Evolutionary conservation across 2,329 filamentous ascomycete genomes (phyloP).

Genomic region (Claviceps sp.): DNA sequence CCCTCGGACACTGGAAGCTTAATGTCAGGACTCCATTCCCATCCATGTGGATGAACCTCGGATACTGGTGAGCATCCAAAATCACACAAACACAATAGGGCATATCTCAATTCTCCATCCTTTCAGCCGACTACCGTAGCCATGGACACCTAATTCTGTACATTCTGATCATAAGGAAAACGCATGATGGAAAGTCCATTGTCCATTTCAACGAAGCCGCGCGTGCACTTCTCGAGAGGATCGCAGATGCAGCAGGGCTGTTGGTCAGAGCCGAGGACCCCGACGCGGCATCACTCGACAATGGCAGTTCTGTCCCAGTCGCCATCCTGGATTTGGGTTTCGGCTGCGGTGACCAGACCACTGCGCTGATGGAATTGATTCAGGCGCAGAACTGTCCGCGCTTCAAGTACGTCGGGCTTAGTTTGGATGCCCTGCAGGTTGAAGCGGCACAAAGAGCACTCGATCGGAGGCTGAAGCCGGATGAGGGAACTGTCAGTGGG

Average conservation of each 20-base stretch:
- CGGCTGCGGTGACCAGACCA: slow-evolving; percentile 45
- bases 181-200: slow-evolving; percentile 15
- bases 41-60: slow-evolving; percentile 53
- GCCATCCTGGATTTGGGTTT: slow-evolving; percentile 41
- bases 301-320: slow-evolving; percentile 20
- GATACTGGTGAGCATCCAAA: slow-evolving; percentile 37
- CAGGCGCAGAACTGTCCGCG: slow-evolving; percentile 9
- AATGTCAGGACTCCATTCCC: slow-evolving; percentile 32
- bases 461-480: slow-evolving; percentile 11
- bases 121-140: background rate
- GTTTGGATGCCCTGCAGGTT: slow-evolving; percentile 32
- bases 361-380: slow-evolving; percentile 25
- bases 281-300: background rate
- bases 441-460: slow-evolving; percentile 20
- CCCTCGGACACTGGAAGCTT: slow-evolving; percentile 41
- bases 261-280: slow-evolving; percentile 8
- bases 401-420: slow-evolving; percentile 39
- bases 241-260: slow-evolving; percentile 31
- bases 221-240: slow-evolving; percentile 31
- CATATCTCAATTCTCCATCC: no score
- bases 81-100: background rate
- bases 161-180: slow-evolving; percentile 14
- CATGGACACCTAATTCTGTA: background rate
- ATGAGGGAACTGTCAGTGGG: background rate
- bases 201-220: slow-evolving; percentile 32